Conservation (phyloP, 768 basidiomycete species). For the Kwoniella heveanensis region DNA sequence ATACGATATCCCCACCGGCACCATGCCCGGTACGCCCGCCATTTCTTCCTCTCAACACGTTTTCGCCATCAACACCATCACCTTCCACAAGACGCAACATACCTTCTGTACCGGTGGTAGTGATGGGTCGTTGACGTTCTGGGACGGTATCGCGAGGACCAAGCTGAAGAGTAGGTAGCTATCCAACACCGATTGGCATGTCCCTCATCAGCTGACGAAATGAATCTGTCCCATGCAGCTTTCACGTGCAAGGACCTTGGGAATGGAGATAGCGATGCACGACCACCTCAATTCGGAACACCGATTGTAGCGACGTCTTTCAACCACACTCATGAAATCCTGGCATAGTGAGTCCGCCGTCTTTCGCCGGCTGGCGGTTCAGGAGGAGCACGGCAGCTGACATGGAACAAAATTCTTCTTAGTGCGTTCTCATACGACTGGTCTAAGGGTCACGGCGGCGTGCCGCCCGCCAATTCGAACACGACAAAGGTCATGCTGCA, state of each 20-base stretch:
- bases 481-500: slow-evolving; percentile 59
- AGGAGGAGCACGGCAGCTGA: not conserved
- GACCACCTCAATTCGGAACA: slow-evolving; percentile 47
- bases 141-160: slow-evolving; percentile 68
- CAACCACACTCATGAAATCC: slow-evolving; percentile 83
- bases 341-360: slow-evolving; percentile 67
- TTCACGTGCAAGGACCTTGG: slow-evolving; percentile 50
- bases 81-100: slow-evolving; percentile 79
- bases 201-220: too few species aligned
- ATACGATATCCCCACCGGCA: slow-evolving; percentile 42
- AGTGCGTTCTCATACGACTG: slow-evolving; percentile 85
- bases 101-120: slow-evolving; percentile 80
- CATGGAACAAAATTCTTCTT: slow-evolving; percentile 1
- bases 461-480: slow-evolving; percentile 61
- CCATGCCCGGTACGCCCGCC: slow-evolving; percentile 60
- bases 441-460: slow-evolving; percentile 87
- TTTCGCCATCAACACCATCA: slow-evolving; percentile 81
- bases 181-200: too few species aligned
- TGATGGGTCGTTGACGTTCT: slow-evolving; percentile 49
- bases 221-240: too few species aligned
- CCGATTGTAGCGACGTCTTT: slow-evolving; percentile 80
- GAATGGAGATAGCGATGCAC: slow-evolving; percentile 48
- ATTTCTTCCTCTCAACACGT: slow-evolving; percentile 67
- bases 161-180: slow-evolving; percentile 87
- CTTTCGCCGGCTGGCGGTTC: too few species aligned